Percentiles rank a stretch among this genome's conserved stretches.
Conservation (phyloP, 2,329 filamentous ascomycete genomes). For the Claviceps sp. region DNA sequence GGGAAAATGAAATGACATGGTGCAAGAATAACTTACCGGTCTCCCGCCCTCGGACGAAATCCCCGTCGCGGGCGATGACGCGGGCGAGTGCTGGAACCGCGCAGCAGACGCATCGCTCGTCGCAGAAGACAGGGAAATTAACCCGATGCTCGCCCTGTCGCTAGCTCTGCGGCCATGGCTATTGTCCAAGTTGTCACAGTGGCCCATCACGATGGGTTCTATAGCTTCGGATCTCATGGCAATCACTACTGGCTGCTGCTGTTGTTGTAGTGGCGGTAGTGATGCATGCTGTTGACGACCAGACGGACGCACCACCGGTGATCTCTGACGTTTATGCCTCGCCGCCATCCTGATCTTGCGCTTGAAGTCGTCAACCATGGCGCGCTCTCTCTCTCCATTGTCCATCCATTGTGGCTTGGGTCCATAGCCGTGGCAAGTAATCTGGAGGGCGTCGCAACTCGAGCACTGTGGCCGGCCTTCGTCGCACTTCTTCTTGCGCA, state of each 20-base stretch:
- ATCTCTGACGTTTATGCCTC: slow-evolving; percentile 3
- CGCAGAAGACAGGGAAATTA: background rate
- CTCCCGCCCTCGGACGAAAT: background rate
- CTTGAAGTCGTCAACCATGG: slow-evolving; percentile 14
- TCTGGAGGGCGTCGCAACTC: slow-evolving; percentile 12
- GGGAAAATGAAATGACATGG: background rate
- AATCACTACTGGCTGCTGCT: background rate
- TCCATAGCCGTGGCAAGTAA: slow-evolving; percentile 16
- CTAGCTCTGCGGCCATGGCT: background rate
- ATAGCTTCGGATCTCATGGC: background rate
- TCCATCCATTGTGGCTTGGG: slow-evolving; percentile 23
- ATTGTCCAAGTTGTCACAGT: background rate
- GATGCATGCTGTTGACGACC: background rate
- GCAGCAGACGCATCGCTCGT: background rate
- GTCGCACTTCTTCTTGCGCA: slow-evolving; percentile 17
- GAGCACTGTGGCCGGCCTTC: slow-evolving; percentile 12
- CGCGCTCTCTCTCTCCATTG: slow-evolving; percentile 14
- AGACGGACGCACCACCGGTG: background rate
- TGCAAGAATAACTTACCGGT: background rate
- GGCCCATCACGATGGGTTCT: background rate
- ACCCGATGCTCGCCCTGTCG: background rate
- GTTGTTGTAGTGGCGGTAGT: background rate
- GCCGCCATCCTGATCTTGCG: slow-evolving; percentile 13
- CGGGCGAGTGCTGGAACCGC: background rate
- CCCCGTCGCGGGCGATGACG: background rate